phyloP scores from a whole-genome alignment of 352 stramenopile genomes.

The Phytopythium chamaehyphon region DNA sequence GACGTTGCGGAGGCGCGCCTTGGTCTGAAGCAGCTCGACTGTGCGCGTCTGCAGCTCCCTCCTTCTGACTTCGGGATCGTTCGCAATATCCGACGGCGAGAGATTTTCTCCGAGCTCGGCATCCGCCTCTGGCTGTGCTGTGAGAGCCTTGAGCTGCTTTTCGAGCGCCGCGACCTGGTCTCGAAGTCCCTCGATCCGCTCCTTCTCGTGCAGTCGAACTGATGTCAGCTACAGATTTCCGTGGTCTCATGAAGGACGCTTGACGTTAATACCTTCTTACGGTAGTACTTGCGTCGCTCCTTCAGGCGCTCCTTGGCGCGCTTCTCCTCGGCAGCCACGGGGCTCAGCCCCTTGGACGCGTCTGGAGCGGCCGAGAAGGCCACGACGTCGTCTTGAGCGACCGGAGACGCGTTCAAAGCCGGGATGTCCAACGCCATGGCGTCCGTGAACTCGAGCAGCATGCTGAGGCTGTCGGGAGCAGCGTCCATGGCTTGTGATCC shows the following conservation, averaged over 20 bases:
- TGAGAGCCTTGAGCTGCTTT: not conserved
- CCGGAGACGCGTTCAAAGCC: not conserved
- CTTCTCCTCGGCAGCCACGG: not conserved
- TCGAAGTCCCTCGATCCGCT: not conserved
- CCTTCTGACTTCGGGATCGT: not conserved
- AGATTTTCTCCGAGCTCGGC: not conserved
- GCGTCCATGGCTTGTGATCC: not conserved
- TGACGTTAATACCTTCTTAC: constrained; percentile 31
- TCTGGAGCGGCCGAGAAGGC: not conserved
- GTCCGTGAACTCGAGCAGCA: constrained; percentile 2
- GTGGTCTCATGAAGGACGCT: too few species aligned
- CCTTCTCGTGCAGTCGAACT: not conserved
- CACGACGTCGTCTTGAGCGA: not conserved
- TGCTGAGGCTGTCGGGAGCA: not conserved
- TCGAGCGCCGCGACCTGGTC: not conserved
- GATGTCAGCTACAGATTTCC: too few species aligned
- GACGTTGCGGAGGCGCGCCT: constrained; percentile 13
- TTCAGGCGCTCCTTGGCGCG: constrained; percentile 18
- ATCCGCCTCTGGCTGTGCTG: too few species aligned
- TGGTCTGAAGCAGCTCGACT: constrained; percentile 1
- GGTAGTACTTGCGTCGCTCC: constrained; percentile 27
- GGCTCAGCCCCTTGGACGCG: not conserved
- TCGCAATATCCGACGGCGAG: not conserved
- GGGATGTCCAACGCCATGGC: not conserved
- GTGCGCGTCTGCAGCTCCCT: not conserved